Evolutionary conservation across 2,329 filamentous ascomycete genomes (phyloP), one percentile per base, ranked within the genome.

Genomic region (Pleurostoma richardsiae): DNA sequence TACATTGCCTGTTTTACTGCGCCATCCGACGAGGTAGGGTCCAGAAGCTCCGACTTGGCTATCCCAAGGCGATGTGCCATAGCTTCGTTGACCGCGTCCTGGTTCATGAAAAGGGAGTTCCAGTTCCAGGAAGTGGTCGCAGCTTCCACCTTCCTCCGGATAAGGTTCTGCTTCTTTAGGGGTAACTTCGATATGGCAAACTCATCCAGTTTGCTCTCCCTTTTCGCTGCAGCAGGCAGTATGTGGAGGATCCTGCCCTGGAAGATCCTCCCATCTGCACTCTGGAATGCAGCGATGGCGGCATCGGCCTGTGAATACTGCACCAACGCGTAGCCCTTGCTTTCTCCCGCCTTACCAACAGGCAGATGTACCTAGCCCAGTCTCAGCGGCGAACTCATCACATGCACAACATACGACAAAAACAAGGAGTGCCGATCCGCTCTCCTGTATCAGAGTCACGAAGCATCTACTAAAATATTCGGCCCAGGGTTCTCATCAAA

Each of bases 381-480:
- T 57, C 56, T 79, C 66, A 80, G 74, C 63, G 59, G 50, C 38
- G 50, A 19, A 19, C 19, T 19, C 44, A 49, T 45, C 41, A 33
- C 28, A 45, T n/a, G 11, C 50, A 40, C 29, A 41, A 31, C 41
- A 42, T 43, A 28, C 40, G 42, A 42, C 44, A 53, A 54, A 52
- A 52, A 44, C 52, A 52, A 52, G 56, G 56, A 57, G 58, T 52
- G 50, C 47, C 50, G 57, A 50, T 55, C 43, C 26, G 45, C 43
- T 30, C 54, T 56, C 52, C 51, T 53, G 31, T 27, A 71, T 91
- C 86, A 94, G 90, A 80, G 74, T 76, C 70, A 86, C 90, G 84
- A 91, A 87, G 89, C 88, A 96, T 97, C 92, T 99, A 99, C 94
- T 96, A 99, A 96, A 95, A 96, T 94, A 87, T 80, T 89, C 85